Conservation (phyloP, 495 filamentous ascomycete species). For the Penicillium bialowiezense region DNA sequence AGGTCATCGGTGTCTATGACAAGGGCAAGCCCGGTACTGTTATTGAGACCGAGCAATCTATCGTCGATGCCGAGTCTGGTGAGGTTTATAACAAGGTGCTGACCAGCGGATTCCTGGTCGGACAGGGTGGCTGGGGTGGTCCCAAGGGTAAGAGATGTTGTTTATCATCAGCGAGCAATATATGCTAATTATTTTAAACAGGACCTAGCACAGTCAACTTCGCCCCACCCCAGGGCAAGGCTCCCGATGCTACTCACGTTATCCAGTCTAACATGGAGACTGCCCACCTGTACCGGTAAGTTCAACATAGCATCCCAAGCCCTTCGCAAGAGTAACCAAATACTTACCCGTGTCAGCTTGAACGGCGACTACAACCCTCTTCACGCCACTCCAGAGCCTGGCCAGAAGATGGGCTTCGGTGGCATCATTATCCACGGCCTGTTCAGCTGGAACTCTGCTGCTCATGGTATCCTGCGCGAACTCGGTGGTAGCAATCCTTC, state of each 20-base stretch:
- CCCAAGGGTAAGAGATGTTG: constrained; percentile 61
- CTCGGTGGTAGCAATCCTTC: constrained; percentile 73
- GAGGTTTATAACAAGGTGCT: constrained; percentile 70
- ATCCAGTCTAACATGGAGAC: constrained; percentile 66
- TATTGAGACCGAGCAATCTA: constrained; percentile 72
- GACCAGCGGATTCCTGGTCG: constrained; percentile 73
- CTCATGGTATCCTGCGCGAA: constrained; percentile 69
- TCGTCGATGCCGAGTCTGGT: constrained; percentile 66
- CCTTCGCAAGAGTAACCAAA: background rate
- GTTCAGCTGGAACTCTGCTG: constrained; percentile 77
- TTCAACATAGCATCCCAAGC: background rate
- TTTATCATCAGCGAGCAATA: background rate
- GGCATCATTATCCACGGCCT: constrained; percentile 87
- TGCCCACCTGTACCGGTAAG: constrained; percentile 67
- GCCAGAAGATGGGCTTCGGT: constrained; percentile 84
- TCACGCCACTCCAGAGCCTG: constrained; percentile 79
- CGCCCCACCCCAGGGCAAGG: constrained; percentile 66
- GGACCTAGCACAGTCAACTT: constrained; percentile 71
- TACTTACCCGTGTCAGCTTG: constrained; percentile 39
- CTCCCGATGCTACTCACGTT: constrained; percentile 70
- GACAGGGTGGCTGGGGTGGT: constrained; percentile 84
- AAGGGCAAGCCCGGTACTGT: constrained; percentile 85
- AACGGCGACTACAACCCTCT: constrained; percentile 94
- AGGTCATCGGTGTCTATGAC: constrained; percentile 85
- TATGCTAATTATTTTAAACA: constrained; percentile 17